Evolutionary conservation across 2,329 filamentous ascomycete genomes (phyloP), one percentile per base, ranked within the genome.

Genomic region (Emericellopsis atlantica): DNA sequence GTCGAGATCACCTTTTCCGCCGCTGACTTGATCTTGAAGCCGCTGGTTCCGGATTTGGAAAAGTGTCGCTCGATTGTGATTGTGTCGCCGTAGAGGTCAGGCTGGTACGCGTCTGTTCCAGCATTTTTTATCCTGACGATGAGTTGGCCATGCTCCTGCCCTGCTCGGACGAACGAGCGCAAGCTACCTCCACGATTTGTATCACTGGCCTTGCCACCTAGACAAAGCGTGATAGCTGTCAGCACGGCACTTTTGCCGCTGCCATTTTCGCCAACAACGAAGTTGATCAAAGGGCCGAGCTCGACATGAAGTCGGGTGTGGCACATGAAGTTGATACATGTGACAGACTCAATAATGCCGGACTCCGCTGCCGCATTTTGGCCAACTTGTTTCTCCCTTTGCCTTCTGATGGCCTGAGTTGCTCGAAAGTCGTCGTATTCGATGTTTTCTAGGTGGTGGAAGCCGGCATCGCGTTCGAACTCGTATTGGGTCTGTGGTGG

Each of bases 211-310:
- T 95, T 96, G 16, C 85, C 90, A 45, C 92, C 92, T n/a, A 98
- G 70, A 54, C 92, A 96, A 29, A 98, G 71, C 0, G 88, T 95
- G 48, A 98, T 76, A 5, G 88, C 92, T 0, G 92, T 96, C 23
- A 98, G 66, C 12, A 96, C 83, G 3, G 92, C 92, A 58, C 92
- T 98, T 66, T 98, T 98, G 31, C 92, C 92, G 56, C 90, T 96
- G 26, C 92, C 92, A 56, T 98, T 98, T 59, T 95, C 88, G 14
- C 92, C 92, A 42, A 95, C 89, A 46, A 98, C 89, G 61, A 98
- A 98, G 61, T 98, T 98, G 59, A 98, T 93, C 32, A 95, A 67
- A 0, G 92, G 92, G 0, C 92, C 92, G n/a, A 98, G 70, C 43
- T 83, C 75, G 44, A 94, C 84, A 35, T 82, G 77, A 15, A 96